Conservation (phyloP, 495 filamentous ascomycete genomes). For the Astrocystis sublimbata region DNA sequence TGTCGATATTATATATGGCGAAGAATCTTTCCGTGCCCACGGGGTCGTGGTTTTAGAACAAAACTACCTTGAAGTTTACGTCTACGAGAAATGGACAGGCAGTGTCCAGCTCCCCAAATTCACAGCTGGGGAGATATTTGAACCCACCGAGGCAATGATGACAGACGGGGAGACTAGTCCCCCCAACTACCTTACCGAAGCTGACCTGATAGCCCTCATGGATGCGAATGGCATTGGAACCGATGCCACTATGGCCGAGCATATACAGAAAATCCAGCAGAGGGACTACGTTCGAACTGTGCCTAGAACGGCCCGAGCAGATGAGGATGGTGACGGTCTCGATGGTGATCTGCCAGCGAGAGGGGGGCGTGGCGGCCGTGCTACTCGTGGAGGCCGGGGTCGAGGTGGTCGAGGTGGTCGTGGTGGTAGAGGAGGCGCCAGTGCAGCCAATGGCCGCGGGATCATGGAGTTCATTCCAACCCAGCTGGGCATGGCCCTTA, state of each 20-base stretch:
- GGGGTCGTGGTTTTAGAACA: slow-evolving; percentile 83
- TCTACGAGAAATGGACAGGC: slow-evolving; percentile 93
- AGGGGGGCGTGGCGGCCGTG: slow-evolving; percentile 44
- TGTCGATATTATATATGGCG: slow-evolving; percentile 81
- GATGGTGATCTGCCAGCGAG: slow-evolving; percentile 38
- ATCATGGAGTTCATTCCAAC: slow-evolving; percentile 90
- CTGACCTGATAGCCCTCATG: slow-evolving; percentile 96
- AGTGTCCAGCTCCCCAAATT: slow-evolving; percentile 81
- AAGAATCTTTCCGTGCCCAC: slow-evolving; percentile 75
- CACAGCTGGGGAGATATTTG: slow-evolving; percentile 72
- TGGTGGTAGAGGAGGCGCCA: slow-evolving; percentile 45
- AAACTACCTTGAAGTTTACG: slow-evolving; percentile 94
- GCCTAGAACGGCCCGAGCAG: slow-evolving; percentile 43
- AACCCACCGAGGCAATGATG: slow-evolving; percentile 86
- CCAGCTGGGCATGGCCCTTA: slow-evolving; percentile 82
- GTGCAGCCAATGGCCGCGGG: slow-evolving; percentile 36
- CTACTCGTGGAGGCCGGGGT: slow-evolving; percentile 48
- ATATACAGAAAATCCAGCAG: slow-evolving; percentile 93
- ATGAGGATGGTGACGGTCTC: slow-evolving; percentile 28
- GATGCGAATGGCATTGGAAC: slow-evolving; percentile 98
- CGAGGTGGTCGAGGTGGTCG: slow-evolving; percentile 41
- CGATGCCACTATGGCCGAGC: slow-evolving; percentile 98
- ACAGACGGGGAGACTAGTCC: slow-evolving; percentile 82
- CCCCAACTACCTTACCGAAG: slow-evolving; percentile 88
- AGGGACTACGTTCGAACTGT: slow-evolving; percentile 75